These are phyloP conservation scores for Luffa aegyptiaca DNA, from an alignment of 306 rosid genomes.

Conservation along the genomic window DNA sequence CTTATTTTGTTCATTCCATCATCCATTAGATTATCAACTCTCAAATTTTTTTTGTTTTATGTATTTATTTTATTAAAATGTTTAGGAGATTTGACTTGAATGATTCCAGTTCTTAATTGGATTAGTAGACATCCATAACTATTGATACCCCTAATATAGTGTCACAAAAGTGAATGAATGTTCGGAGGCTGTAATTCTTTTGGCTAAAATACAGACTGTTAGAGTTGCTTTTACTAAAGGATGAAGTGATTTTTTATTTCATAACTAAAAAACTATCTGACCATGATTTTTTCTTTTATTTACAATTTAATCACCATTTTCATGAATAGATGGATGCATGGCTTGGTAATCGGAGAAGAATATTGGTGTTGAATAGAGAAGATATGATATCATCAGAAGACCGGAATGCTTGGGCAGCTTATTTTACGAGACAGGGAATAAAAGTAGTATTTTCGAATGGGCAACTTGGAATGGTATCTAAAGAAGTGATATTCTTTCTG, in stretches of 20 bases:
- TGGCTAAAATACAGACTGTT: not conserved
- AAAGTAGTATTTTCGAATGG: constrained; percentile 85
- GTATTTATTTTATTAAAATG: not conserved
- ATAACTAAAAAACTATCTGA: not conserved
- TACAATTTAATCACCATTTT: constrained; percentile 1
- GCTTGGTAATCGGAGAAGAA: constrained; percentile 81
- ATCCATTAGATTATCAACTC: not conserved
- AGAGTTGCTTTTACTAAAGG: not conserved
- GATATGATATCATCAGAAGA: constrained; percentile 87
- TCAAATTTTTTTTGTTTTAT: not conserved
- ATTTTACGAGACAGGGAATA: constrained; percentile 57
- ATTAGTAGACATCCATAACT: not conserved
- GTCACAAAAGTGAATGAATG: not conserved
- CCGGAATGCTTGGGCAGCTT: constrained; percentile 87
- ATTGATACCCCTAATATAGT: not conserved
- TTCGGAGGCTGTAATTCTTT: not conserved
- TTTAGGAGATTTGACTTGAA: not conserved
- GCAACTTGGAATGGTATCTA: constrained; percentile 75
- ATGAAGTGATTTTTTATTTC: not conserved
- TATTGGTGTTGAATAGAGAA: constrained; percentile 90
- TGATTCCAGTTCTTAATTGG: not conserved
- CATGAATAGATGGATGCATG: constrained; percentile 70
- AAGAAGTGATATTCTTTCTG: constrained; percentile 2
- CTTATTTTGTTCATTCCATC: not conserved
- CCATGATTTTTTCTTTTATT: not conserved